Conservation (phyloP, 2,329 filamentous ascomycete species). For the Didymella lethalis region DNA sequence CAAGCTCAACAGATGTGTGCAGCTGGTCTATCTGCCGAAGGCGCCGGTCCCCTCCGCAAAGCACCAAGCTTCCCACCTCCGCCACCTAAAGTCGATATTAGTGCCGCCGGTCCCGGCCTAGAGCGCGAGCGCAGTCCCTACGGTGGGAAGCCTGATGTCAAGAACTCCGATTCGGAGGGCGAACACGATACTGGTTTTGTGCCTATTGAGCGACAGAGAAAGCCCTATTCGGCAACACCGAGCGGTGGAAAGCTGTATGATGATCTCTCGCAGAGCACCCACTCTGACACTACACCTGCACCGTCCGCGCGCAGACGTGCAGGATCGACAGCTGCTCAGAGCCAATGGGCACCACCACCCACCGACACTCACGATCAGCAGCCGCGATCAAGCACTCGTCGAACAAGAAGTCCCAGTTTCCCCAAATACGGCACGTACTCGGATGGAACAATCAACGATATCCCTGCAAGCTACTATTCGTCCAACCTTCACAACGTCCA, state of each 20-base stretch:
- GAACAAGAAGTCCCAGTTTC: conserved; percentile 47
- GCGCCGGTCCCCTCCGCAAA: conserved; percentile 46
- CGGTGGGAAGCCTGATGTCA: conserved; percentile 34
- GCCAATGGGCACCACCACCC: conserved; percentile 38
- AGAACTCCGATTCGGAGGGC: conserved; percentile 46
- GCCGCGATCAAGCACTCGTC: conserved; percentile 41
- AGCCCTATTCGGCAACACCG: conserved; percentile 68
- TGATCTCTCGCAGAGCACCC: conserved; percentile 37
- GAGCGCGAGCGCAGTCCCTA: conserved; percentile 50
- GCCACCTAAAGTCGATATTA: conserved; percentile 30
- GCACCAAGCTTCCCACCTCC: conserved; percentile 48
- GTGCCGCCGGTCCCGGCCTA: conserved; percentile 27
- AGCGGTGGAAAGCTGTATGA: conserved; percentile 66
- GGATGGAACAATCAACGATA: conserved; percentile 44
- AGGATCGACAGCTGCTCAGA: conserved; percentile 45
- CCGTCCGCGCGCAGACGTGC: conserved; percentile 40
- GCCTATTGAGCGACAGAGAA: conserved; percentile 70
- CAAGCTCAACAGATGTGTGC: conserved; percentile 68
- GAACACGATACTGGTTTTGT: conserved; percentile 50
- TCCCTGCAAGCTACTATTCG: conserved; percentile 42
- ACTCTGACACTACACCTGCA: conserved; percentile 32
- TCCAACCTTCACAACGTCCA: conserved; percentile 45
- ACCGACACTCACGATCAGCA: conserved; percentile 29
- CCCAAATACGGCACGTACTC: conserved; percentile 46
- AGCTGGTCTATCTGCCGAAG: conserved; percentile 64